phyloP scores from a whole-genome alignment of 2,329 filamentous ascomycete genomes.

The Ceratocystis diversiconidia region DNA sequence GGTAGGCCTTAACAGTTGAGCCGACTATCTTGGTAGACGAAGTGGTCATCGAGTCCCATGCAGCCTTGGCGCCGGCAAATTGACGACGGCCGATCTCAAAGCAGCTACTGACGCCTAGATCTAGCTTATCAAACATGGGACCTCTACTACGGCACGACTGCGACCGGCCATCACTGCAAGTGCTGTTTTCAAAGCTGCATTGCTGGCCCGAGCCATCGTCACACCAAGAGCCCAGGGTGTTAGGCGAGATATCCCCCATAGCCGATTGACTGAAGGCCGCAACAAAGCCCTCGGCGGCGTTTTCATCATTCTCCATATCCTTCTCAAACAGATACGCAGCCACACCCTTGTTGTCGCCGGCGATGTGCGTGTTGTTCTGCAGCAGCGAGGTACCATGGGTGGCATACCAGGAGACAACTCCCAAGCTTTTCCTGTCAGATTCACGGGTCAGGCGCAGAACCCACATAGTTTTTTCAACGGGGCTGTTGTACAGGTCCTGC shows the following conservation, averaged over 20 bases:
- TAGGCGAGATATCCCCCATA: conserved; percentile 79
- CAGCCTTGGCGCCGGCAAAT: conserved; percentile 40
- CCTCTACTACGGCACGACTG: conserved; percentile 58
- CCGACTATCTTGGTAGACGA: conserved; percentile 41
- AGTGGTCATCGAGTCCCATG: conserved; percentile 32
- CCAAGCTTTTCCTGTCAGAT: conserved; percentile 61
- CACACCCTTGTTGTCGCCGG: conserved; percentile 94
- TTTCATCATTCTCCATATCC: conserved; percentile 38
- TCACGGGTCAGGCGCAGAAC: conserved; percentile 63
- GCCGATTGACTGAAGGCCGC: conserved; percentile 86
- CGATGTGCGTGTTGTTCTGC: conserved; percentile 79
- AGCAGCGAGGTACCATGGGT: conserved; percentile 85
- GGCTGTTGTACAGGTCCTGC: conserved; percentile 48
- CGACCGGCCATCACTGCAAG: conserved; percentile 53
- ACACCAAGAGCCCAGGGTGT: conserved; percentile 70
- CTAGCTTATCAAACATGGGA: conserved; percentile 48
- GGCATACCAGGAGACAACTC: conserved; percentile 79
- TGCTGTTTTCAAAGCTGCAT: conserved; percentile 64
- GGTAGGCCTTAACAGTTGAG: conserved; percentile 58
- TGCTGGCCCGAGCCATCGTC: conserved; percentile 60
- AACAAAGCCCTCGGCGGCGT: conserved; percentile 54
- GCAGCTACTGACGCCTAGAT: conserved; percentile 60
- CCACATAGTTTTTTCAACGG: conserved; percentile 48
- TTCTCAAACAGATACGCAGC: conserved; percentile 76
- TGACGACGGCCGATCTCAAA: conserved; percentile 60